A percentile compares a stretch with the other conserved stretches of the same genome.
phyloP scores from a whole-genome alignment of 768 basidiomycete species.

The Pilatotrama ljubarskyi region DNA sequence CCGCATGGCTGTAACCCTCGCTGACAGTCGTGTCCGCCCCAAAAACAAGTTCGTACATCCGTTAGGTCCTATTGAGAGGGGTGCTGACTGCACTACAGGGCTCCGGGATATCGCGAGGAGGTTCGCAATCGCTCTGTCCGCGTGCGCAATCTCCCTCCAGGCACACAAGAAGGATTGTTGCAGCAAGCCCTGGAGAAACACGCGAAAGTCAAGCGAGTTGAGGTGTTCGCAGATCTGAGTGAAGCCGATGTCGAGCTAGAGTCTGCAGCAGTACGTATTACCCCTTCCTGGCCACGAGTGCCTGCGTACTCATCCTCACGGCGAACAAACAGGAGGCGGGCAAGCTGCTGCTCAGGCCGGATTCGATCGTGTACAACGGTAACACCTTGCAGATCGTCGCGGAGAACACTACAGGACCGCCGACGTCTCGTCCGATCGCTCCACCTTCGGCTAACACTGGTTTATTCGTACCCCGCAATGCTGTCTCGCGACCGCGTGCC shows the following conservation, averaged over 20 bases:
- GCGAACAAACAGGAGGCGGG: slow-evolving; percentile 69
- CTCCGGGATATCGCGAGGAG: slow-evolving; percentile 46
- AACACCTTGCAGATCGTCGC: slow-evolving; percentile 59
- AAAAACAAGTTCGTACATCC: slow-evolving; percentile 27
- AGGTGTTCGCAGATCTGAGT: slow-evolving; percentile 62
- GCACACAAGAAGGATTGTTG: slow-evolving; percentile 85
- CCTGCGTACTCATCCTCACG: background rate
- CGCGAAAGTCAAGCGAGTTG: slow-evolving; percentile 66
- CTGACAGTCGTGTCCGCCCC: slow-evolving; percentile 57
- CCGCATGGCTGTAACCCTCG: slow-evolving; percentile 85
- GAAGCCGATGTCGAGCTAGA: slow-evolving; percentile 70
- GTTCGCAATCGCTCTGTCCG: slow-evolving; percentile 71
- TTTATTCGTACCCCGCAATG: slow-evolving; percentile 68
- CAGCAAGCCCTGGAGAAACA: slow-evolving; percentile 89
- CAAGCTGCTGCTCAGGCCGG: slow-evolving; percentile 67
- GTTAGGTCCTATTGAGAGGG: background rate
- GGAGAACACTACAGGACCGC: slow-evolving; percentile 33
- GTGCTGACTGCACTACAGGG: background rate
- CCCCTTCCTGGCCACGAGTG: background rate
- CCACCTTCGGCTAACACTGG: slow-evolving; percentile 41
- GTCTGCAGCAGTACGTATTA: slow-evolving; percentile 56
- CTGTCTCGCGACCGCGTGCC: slow-evolving; percentile 66
- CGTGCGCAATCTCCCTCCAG: slow-evolving; percentile 69
- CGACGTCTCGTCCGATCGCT: slow-evolving; percentile 18
- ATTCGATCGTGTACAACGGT: slow-evolving; percentile 72